A percentile compares a stretch with the other conserved stretches of the same genome.
These are phyloP conservation scores for Vitis rotundifolia DNA, from an alignment of 164 flowering plant genomes.

Conservation along the genomic window DNA sequence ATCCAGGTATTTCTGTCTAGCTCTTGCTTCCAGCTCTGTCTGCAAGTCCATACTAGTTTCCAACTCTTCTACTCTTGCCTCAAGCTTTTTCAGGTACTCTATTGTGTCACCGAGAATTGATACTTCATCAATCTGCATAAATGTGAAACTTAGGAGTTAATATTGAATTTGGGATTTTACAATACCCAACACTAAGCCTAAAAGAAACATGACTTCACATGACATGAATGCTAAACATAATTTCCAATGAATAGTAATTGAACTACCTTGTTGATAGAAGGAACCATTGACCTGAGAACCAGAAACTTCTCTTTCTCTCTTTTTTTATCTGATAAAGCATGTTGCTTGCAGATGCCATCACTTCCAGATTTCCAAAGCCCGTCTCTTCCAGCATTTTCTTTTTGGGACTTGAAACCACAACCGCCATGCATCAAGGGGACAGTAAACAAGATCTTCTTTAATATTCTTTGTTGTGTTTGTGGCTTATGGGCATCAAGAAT, in stretches of 20 bases:
- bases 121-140: constrained; percentile 66
- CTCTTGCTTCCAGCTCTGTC: constrained; percentile 32
- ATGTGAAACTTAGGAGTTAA: background rate
- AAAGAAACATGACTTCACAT: background rate
- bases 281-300: constrained; percentile 65
- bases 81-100: constrained; percentile 70
- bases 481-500: constrained; percentile 13
- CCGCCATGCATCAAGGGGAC: constrained; percentile 53
- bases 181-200: background rate
- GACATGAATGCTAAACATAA: background rate
- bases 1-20: constrained; percentile 43
- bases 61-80: constrained; percentile 76
- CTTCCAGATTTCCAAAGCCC: constrained; percentile 19
- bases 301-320: constrained; percentile 52
- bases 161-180: too few relatives aligned
- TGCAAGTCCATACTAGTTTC: constrained; percentile 46
- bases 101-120: constrained; percentile 71
- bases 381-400: constrained; percentile 22
- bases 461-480: constrained; percentile 40
- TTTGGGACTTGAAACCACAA: constrained; percentile 22
- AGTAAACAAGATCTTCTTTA: constrained; percentile 61
- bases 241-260: background rate
- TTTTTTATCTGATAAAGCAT: constrained; percentile 35
- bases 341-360: constrained; percentile 22
- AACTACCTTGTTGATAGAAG: constrained; percentile 68